Base-by-base conservation (phyloP, 768 basidiomycete genomes). In the Psilocybe tampanensis region DNA sequence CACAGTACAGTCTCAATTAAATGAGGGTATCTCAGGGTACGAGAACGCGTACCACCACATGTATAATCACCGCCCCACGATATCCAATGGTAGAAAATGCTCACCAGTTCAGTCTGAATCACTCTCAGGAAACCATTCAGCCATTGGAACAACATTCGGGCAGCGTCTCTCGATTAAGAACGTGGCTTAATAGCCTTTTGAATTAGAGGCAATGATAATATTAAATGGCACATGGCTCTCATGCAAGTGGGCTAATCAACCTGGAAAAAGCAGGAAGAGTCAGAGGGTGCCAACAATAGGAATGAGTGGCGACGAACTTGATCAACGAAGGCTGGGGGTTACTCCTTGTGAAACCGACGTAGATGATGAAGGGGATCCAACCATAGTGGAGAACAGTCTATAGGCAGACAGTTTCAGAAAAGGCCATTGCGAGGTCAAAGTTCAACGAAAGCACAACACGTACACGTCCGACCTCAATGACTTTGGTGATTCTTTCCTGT, bases 281-380 rank as follows among this genome's bases (percentile, higher is more conserved):
- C 34, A 48, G n/a, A 21, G 43, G 57, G 24, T 7, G 7, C 33
- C 17, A 29, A 41, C 19, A 22, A 11, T 45, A 39, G 36, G 41
- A 44, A 19, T 5, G 51, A n/a, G n/a, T n/a, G n/a, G n/a, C 22
- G 3, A 84, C 92, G 66, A 53, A 96, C 95, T 97, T 95, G 74
- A 96, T 96, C 67, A 98, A 78, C 36, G 94, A 94, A 18, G 95
- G 95, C 65, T 95, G 93, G 26, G 95, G 95, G 69, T 90, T 93
- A 69, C 93, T 95, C 64, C 90, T 80, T 52, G 90, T 92, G 78
- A 92, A 97, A 33, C 95, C 96, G 68, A 97, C 83, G 73, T 95
- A 97, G 67, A 98, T 95, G 68, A 98, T 93, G 69, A 95, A 76
- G 29, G 96, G 96, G 67, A 98, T 94, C 94, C 95, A 98, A 62